These are phyloP conservation scores for Monascus ruber DNA, from an alignment of 2,329 filamentous ascomycete genomes.

Conservation along the genomic window DNA sequence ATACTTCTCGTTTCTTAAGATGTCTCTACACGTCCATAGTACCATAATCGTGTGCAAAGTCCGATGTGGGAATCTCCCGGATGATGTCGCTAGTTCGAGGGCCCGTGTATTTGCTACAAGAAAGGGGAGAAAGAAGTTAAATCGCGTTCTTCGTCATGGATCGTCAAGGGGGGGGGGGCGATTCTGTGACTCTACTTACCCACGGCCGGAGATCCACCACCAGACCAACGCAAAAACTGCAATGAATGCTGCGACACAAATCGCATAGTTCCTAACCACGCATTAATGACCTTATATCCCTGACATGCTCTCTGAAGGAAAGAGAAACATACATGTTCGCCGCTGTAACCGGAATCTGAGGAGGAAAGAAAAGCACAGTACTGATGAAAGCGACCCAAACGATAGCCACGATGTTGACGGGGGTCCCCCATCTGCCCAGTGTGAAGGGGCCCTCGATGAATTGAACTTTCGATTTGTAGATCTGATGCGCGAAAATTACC, in stretches of 20 bases:
- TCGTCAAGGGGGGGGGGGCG: conserved; percentile 7
- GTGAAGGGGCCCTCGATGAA: conserved; percentile 49
- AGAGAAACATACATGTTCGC: conserved; percentile 34
- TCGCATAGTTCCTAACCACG: conserved; percentile 35
- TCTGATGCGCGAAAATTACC: conserved; percentile 47
- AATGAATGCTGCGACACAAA: conserved; percentile 36
- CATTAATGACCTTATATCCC: background rate
- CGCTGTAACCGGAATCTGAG: conserved; percentile 35
- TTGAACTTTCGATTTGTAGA: conserved; percentile 41
- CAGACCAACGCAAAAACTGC: conserved; percentile 39
- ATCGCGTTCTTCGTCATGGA: background rate
- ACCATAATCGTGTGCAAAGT: conserved; percentile 11
- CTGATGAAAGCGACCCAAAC: conserved; percentile 53
- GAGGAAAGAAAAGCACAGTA: conserved; percentile 46
- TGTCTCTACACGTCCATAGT: background rate
- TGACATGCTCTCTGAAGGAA: background rate
- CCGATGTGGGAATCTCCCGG: conserved; percentile 22
- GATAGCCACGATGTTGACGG: conserved; percentile 46
- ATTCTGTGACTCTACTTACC: conserved; percentile 19
- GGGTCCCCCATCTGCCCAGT: conserved; percentile 44
- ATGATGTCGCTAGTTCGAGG: conserved; percentile 45
- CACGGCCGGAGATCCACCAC: conserved; percentile 35
- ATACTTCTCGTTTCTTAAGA: background rate
- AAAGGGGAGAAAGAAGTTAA: conserved; percentile 4
- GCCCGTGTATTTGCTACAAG: conserved; percentile 44